Evolutionary conservation across 129 eudicot genomes (phyloP).

Genomic region (Heracleum sosnowskyi): DNA sequence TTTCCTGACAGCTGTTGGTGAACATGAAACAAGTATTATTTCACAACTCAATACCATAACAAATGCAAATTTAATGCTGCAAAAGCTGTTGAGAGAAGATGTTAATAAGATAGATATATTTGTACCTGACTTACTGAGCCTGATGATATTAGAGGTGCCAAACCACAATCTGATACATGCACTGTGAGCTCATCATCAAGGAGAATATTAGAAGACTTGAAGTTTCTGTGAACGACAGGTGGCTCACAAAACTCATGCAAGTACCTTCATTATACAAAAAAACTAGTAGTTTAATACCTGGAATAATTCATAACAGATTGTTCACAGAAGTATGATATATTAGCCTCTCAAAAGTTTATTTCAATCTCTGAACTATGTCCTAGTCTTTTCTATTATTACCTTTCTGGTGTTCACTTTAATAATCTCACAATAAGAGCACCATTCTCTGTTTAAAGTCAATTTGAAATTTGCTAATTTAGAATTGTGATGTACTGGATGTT

Average conservation of each 20-base stretch:
- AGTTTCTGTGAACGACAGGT: slow-evolving; percentile 76
- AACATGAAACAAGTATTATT: slow-evolving; percentile 9
- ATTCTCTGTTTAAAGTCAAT: neutral
- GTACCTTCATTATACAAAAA: slow-evolving; percentile 43
- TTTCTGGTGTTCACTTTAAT: neutral
- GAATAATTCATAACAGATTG: neutral
- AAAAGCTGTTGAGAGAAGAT: neutral
- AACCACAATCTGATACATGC: slow-evolving; percentile 90
- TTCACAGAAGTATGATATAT: neutral
- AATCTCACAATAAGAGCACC: neutral
- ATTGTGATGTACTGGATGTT: neutral
- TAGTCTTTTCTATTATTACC: neutral
- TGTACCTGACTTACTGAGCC: slow-evolving; percentile 86
- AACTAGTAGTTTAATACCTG: neutral
- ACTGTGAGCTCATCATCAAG: slow-evolving; percentile 87
- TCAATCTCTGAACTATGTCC: neutral
- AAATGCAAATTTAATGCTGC: neutral
- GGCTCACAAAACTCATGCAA: slow-evolving; percentile 92
- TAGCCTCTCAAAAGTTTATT: neutral
- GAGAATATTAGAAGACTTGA: slow-evolving; percentile 87
- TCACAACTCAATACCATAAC: neutral
- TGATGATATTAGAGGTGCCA: slow-evolving; percentile 64
- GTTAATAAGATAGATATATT: neutral
- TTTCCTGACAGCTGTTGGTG: slow-evolving; percentile 70
- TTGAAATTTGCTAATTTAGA: neutral